Base-by-base conservation (phyloP, 176 grass and related monocot genomes). In the Alloteropsis semialata region DNA sequence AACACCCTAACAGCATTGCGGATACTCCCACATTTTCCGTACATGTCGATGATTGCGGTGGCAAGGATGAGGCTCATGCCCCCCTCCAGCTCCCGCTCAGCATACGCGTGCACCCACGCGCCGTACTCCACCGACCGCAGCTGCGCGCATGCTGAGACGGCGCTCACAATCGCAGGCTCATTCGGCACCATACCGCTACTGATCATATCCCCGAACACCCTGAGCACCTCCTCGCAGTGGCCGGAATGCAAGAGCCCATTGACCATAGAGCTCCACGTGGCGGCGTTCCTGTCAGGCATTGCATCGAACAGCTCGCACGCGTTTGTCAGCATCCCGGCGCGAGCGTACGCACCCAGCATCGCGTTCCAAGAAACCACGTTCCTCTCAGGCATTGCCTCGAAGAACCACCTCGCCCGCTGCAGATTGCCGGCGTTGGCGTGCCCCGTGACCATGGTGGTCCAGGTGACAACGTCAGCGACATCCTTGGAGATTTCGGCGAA, bases 11-110 rank as follows among this genome's bases (percentile, higher is more conserved):
- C 21, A 29, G 89, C 89, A 63, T 80, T 82, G 2, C 2, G 69
- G 70, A 94, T 85, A 18, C 78, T 76, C 39, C 92, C 92, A 33
- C 92, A 94, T 78, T 94, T 94, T 14, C 89, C 92, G 21, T 91
- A 94, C 92, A 94, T 92, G 87, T 89, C 89, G 2, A 94, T 65
- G 10, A 94, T 73, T 4, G 78, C 89, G 0, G 89, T 89, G 2
- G 89, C 87, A 5, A 89, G 77, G 16, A 89, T 42, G 44, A 85
- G 10, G 14, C 89, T 94, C 84, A 89, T 89, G 12, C 5, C 65
- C 15, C 58, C 84, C 0, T 6, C 19, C 28, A 89, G 72, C 46
- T 87, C 73, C 17, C 36, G 25, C 11, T 83, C 41, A 5, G 65
- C 84, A 16, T 82, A 91, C 0, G 38, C 30, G 28, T 89, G 88